These are phyloP conservation scores for Tilletiopsis washingtonensis DNA, from an alignment of 1,284 basidiomycete species.

Conservation along the genomic window DNA sequence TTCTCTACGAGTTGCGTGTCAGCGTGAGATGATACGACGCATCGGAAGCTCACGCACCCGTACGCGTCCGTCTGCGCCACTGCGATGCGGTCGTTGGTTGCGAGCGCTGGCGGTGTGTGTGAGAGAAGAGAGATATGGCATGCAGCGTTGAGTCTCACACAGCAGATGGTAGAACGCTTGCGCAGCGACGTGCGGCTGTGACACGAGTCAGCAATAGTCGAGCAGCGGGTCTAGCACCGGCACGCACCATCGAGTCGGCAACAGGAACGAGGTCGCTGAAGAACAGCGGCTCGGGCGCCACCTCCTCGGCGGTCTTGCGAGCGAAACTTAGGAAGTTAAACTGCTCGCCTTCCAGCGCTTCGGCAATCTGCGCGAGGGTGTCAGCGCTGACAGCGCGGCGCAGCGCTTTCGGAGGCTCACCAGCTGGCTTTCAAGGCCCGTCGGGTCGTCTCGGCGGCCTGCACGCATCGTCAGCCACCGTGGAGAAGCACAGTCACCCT, in stretches of 20 bases:
- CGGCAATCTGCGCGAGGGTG: too few species aligned
- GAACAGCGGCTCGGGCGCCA: neutral
- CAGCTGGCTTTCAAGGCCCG: too few species aligned
- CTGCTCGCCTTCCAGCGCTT: neutral
- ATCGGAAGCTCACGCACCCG: too few species aligned
- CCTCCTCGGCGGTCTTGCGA: neutral
- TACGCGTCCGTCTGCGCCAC: constrained; percentile 64
- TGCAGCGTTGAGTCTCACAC: neutral
- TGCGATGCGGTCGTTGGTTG: constrained; percentile 80
- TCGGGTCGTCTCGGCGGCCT: too few species aligned
- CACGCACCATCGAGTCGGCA: neutral
- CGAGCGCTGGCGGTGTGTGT: constrained; percentile 77
- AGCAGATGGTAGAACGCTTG: neutral
- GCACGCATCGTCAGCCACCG: too few species aligned
- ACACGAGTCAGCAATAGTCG: neutral
- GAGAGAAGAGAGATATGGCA: constrained; percentile 89
- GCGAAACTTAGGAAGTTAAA: neutral
- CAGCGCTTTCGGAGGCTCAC: too few species aligned
- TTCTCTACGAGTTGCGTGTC: too few species aligned
- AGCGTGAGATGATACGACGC: too few species aligned
- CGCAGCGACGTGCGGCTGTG: neutral
- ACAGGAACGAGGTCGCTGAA: neutral
- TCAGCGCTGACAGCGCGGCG: too few species aligned
- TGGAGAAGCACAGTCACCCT: too few species aligned
- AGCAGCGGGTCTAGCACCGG: neutral